These are phyloP conservation scores for Physcomitrellopsis africana DNA, from an alignment of 225 moss, liverwort and hornwort genomes.

Conservation along the genomic window DNA sequence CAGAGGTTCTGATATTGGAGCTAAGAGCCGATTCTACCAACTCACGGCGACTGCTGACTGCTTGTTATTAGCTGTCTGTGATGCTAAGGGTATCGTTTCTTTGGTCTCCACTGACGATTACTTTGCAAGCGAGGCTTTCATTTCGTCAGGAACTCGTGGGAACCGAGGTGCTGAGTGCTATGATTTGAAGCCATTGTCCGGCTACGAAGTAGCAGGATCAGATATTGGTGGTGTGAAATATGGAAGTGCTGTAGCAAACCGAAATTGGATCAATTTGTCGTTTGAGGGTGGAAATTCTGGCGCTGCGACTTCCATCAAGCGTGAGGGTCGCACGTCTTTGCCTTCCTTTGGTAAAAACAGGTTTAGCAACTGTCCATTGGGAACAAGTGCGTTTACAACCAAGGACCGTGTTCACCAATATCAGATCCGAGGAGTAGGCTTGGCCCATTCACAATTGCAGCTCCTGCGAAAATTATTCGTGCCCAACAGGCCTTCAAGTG, in stretches of 20 bases:
- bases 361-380: conserved; percentile 27
- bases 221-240: conserved; percentile 57
- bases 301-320: conserved; percentile 24
- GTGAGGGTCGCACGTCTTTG: conserved; percentile 11
- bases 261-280: conserved; percentile 63
- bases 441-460: conserved; percentile 35
- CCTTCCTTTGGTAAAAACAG: conserved; percentile 28
- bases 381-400: conserved; percentile 85
- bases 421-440: conserved; percentile 37
- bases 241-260: conserved; percentile 52
- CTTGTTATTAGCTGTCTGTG: conserved; percentile 70
- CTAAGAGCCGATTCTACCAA: conserved; percentile 33
- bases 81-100: conserved; percentile 73
- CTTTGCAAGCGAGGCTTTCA: conserved; percentile 45
- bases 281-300: conserved; percentile 25
- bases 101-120: conserved; percentile 81
- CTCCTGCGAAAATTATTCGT: conserved; percentile 71
- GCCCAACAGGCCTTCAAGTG: conserved; percentile 42
- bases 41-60: conserved; percentile 72
- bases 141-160: conserved; percentile 22
- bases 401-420: conserved; percentile 55
- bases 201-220: conserved; percentile 83
- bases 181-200: conserved; percentile 58
- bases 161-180: conserved; percentile 52
- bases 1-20: conserved; percentile 3